Percentiles rank a stretch among this genome's conserved stretches.
Conservation (phyloP, 345 rosid genomes). For the Acer negundo region DNA sequence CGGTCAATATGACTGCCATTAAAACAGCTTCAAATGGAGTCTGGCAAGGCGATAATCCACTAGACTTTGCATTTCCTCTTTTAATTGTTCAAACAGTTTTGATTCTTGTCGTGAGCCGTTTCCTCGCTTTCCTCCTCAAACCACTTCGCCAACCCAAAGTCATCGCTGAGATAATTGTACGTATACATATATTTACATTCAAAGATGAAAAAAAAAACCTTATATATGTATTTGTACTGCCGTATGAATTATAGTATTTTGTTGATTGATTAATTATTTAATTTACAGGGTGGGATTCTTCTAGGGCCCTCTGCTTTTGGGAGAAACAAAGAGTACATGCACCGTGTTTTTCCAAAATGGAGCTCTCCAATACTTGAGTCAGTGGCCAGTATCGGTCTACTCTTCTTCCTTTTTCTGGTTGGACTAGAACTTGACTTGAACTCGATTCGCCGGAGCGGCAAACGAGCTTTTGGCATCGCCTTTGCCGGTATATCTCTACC, state of each 20-base stretch:
- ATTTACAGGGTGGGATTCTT: conserved; percentile 72
- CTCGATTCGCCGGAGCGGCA: conserved; percentile 67
- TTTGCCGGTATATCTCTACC: conserved; percentile 72
- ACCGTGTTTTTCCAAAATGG: conserved; percentile 66
- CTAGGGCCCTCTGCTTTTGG: conserved; percentile 85
- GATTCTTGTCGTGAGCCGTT: conserved; percentile 62
- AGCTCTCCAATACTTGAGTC: conserved; percentile 74
- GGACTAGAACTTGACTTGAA: conserved; percentile 81
- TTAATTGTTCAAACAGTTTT: conserved; percentile 71
- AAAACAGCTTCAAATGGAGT: conserved; percentile 79
- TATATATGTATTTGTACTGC: neutral
- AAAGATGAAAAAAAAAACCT: neutral
- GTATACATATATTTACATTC: conserved; percentile 11
- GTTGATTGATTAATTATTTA: neutral
- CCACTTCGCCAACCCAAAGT: conserved; percentile 96
- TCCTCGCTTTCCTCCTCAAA: conserved; percentile 71
- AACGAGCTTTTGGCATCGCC: conserved; percentile 72
- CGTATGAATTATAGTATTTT: neutral
- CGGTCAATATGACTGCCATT: conserved; percentile 60
- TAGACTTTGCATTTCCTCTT: conserved; percentile 77
- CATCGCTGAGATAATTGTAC: conserved; percentile 86
- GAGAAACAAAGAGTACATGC: conserved; percentile 47
- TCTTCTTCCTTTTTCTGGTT: conserved; percentile 88
- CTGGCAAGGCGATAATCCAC: conserved; percentile 95
- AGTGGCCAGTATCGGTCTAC: conserved; percentile 78